Evolutionary conservation across 805 yeast genomes (phyloP).

Genomic region (Candida cerambycidarum): DNA sequence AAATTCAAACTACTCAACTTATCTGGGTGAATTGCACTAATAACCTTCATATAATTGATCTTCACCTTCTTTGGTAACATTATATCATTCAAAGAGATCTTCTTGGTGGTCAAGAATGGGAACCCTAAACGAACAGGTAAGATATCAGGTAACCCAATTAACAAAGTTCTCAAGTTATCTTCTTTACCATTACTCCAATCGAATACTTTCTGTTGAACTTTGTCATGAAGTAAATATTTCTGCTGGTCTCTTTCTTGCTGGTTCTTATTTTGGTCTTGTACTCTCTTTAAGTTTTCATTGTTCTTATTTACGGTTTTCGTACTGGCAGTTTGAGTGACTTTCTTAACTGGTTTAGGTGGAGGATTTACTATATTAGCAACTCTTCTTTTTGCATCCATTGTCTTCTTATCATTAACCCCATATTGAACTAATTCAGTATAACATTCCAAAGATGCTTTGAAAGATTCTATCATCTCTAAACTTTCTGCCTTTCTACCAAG

Average conservation of each 20-base stretch:
- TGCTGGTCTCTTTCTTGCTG: conserved; percentile 31
- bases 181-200: conserved; percentile 76
- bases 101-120: conserved; percentile 26
- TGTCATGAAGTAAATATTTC: conserved; percentile 61
- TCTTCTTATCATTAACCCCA: conserved; percentile 62
- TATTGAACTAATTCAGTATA: conserved; percentile 61
- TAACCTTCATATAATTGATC: conserved; percentile 77
- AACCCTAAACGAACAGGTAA: conserved; percentile 45
- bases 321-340: conserved; percentile 9
- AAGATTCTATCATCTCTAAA: conserved; percentile 74
- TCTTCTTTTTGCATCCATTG: conserved; percentile 81
- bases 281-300: conserved; percentile 37
- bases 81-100: conserved; percentile 63
- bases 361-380: conserved; percentile 69
- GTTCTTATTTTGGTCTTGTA: conserved; percentile 48
- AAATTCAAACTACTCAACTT: conserved; percentile 53
- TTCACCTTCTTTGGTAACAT: conserved; percentile 90
- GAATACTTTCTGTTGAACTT: conserved; percentile 52
- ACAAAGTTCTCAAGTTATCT: conserved; percentile 73
- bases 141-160: conserved; percentile 66
- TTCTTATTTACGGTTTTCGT: neutral
- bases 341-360: conserved; percentile 36
- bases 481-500: conserved; percentile 76
- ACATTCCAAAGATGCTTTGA: conserved; percentile 55
- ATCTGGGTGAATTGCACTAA: conserved; percentile 79